Conservation (phyloP, 73 alveolate genomes). For the Paramecium octaurelia region DNA sequence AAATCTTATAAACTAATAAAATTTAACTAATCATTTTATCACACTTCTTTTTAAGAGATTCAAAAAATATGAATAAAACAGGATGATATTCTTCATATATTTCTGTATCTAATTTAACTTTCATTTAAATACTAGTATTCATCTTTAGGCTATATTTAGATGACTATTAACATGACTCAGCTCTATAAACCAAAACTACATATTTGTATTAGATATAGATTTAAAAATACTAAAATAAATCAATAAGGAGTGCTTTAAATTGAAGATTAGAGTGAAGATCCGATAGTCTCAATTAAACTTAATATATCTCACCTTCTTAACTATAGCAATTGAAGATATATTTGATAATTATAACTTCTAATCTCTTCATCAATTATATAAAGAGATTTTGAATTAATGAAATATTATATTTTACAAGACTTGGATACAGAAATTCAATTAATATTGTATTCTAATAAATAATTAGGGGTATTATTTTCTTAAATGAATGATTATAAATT, state of each 20-base stretch:
- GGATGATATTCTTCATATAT: too few species aligned
- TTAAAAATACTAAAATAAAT: not conserved
- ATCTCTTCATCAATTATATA: not conserved
- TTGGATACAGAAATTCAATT: not conserved
- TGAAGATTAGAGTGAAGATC: not conserved
- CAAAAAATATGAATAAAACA: too few species aligned
- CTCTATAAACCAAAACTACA: not conserved
- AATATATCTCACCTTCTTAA: not conserved
- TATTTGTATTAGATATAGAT: not conserved
- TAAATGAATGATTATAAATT: not conserved
- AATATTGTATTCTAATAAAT: not conserved
- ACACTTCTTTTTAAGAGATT: too few species aligned
- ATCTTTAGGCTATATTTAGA: too few species aligned
- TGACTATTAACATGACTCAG: too few species aligned
- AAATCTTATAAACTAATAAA: not conserved
- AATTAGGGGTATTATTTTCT: not conserved
- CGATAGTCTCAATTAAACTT: not conserved
- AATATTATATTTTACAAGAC: not conserved
- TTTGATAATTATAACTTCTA: not conserved
- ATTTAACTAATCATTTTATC: not conserved
- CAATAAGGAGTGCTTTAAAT: not conserved
- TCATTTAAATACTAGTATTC: too few species aligned
- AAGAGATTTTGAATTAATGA: not conserved
- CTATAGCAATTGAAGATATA: not conserved
- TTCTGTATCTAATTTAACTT: too few species aligned